phyloP scores from a whole-genome alignment of 345 rosid species.

The Dipteronia sinensis region DNA sequence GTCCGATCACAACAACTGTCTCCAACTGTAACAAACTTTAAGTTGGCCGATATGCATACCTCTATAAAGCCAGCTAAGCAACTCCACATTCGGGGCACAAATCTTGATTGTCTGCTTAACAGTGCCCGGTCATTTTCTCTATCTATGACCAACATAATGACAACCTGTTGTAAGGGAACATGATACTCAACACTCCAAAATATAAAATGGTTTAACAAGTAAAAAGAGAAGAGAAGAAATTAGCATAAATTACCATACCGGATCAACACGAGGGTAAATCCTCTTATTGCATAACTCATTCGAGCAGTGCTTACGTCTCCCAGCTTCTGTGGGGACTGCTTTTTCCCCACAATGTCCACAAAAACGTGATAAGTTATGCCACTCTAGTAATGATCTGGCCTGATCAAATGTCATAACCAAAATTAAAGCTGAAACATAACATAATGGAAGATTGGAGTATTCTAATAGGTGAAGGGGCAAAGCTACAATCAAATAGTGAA shows the following conservation, averaged over 20 bases:
- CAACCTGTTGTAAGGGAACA: slow-evolving; percentile 57
- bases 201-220: slow-evolving; percentile 6
- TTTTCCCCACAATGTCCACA: slow-evolving; percentile 82
- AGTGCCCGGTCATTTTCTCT: slow-evolving; percentile 81
- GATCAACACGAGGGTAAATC: slow-evolving; percentile 91
- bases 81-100: slow-evolving; percentile 95
- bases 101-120: slow-evolving; percentile 82
- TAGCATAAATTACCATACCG: slow-evolving; percentile 43
- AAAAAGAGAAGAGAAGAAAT: slow-evolving; percentile 1
- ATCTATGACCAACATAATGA: slow-evolving; percentile 93
- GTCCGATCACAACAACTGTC: background rate
- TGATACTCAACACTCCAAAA: background rate
- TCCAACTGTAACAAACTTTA: slow-evolving; percentile 2
- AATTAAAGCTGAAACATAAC: slow-evolving; percentile 2
- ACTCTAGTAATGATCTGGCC: slow-evolving; percentile 90
- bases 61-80: slow-evolving; percentile 95
- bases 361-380: slow-evolving; percentile 68
- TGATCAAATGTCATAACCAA: slow-evolving; percentile 27
- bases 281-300: slow-evolving; percentile 63
- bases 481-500: slow-evolving; percentile 1
- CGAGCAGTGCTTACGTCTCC: slow-evolving; percentile 74
- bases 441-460: background rate
- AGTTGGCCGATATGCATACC: slow-evolving; percentile 39
- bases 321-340: slow-evolving; percentile 78
- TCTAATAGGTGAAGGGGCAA: background rate